These are phyloP conservation scores for Yarrowia sp. DNA, from an alignment of 805 yeast species.

Conservation along the genomic window DNA sequence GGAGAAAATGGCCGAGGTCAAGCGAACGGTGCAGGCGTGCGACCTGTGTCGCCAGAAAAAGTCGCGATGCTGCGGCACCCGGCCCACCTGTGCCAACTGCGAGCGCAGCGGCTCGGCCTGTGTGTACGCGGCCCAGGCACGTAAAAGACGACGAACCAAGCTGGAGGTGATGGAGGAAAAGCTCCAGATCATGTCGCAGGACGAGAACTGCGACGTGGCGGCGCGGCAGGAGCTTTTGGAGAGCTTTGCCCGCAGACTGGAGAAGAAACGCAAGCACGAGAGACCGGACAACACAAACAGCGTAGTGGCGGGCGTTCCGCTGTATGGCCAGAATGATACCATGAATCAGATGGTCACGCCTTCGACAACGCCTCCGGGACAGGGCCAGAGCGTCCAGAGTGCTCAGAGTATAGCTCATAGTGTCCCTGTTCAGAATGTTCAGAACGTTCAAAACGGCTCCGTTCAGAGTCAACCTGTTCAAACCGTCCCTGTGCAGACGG, in stretches of 20 bases:
- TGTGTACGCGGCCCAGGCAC: conserved; percentile 12
- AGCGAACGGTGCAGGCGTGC: conserved; percentile 37
- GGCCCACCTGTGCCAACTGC: conserved; percentile 36
- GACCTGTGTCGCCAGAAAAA: conserved; percentile 28
- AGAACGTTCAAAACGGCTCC: no score
- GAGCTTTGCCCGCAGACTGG: neutral
- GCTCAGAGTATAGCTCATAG: neutral
- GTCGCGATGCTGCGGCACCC: conserved; percentile 38
- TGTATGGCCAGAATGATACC: neutral
- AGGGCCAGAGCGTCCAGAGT: neutral
- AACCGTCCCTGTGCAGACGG: no score
- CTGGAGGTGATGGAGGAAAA: conserved; percentile 35
- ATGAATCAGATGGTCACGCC: neutral
- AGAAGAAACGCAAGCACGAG: neutral
- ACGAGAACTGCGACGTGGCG: conserved; percentile 19
- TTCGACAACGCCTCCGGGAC: neutral
- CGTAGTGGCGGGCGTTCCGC: no score
- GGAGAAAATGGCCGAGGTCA: conserved; percentile 10
- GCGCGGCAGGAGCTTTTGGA: conserved; percentile 23
- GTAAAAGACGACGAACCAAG: conserved; percentile 28
- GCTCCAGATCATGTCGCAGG: conserved; percentile 23
- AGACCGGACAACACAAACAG: no score
- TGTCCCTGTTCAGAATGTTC: neutral
- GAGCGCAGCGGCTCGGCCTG: conserved; percentile 3
- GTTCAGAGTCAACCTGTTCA: neutral